Percentiles rank a stretch among this genome's conserved stretches.
Conservation (phyloP, 257 asterid genomes). For the Gardenia jasminoides region DNA sequence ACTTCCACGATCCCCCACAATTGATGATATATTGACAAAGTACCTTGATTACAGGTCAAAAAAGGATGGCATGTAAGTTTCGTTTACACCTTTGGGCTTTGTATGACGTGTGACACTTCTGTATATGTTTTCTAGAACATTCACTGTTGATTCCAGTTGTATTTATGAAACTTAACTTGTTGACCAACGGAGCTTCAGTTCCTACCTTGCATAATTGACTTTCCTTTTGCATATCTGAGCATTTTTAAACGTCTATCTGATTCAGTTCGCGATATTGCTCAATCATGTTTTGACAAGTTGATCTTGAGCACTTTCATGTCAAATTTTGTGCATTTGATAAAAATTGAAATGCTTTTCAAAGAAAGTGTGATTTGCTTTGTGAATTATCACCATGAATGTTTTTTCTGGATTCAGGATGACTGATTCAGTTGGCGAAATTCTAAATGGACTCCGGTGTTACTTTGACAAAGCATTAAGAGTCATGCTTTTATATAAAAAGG, state of each 20-base stretch:
- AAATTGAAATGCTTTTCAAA: neutral
- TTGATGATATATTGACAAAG: slow-evolving; percentile 73
- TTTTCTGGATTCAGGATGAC: slow-evolving; percentile 50
- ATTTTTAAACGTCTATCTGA: neutral
- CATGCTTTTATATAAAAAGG: slow-evolving; percentile 81
- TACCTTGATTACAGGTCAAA: slow-evolving; percentile 79
- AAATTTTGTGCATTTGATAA: neutral
- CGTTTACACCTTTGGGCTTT: slow-evolving; percentile 5
- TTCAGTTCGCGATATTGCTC: neutral
- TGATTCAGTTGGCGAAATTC: slow-evolving; percentile 72
- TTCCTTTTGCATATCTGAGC: neutral
- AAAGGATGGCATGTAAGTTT: slow-evolving; percentile 84
- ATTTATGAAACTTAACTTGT: neutral
- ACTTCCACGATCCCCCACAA: slow-evolving; percentile 86
- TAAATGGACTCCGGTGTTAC: slow-evolving; percentile 78
- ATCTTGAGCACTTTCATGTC: neutral
- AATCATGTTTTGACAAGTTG: neutral
- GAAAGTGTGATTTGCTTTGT: neutral
- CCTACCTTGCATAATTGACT: neutral
- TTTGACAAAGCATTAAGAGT: slow-evolving; percentile 83
- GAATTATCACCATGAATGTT: slow-evolving; percentile 13
- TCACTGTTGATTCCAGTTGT: neutral
- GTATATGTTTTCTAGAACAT: neutral
- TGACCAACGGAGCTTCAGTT: neutral
- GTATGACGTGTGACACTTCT: neutral